phyloP scores from a whole-genome alignment of 1,284 basidiomycete genomes.

The Flammula alnicola region DNA sequence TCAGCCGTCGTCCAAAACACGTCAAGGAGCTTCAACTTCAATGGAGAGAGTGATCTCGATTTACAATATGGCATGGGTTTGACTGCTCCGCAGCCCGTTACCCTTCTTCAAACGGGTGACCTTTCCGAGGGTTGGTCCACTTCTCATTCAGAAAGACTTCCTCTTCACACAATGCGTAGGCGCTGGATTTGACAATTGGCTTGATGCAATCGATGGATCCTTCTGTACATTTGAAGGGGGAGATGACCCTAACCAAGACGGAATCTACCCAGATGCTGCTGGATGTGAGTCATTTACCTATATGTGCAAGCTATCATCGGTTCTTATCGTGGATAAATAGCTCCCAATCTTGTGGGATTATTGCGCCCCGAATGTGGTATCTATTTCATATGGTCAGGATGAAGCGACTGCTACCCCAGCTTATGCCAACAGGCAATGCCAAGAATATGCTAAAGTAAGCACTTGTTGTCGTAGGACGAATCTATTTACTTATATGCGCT shows the following conservation, averaged over 20 bases:
- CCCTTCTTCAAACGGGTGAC: constrained; percentile 55
- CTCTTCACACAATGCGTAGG: constrained; percentile 40
- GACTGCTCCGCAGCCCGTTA: constrained; percentile 42
- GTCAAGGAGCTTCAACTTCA: constrained; percentile 38
- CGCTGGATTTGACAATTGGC: constrained; percentile 49
- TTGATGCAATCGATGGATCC: constrained; percentile 51
- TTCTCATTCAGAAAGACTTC: constrained; percentile 6
- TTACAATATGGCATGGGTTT: constrained; percentile 46
- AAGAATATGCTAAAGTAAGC: constrained; percentile 51
- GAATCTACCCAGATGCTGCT: constrained; percentile 32
- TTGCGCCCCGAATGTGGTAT: constrained; percentile 57
- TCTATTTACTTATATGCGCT: too few species aligned
- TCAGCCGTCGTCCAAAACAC: constrained; percentile 25
- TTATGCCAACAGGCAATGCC: constrained; percentile 57
- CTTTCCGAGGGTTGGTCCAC: constrained; percentile 39
- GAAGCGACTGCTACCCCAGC: constrained; percentile 48
- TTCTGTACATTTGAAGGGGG: constrained; percentile 69
- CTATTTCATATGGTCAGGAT: constrained; percentile 55
- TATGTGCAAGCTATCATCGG: not conserved
- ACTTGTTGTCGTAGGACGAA: not conserved
- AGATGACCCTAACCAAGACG: constrained; percentile 49
- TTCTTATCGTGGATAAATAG: constrained; percentile 25
- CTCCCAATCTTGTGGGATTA: constrained; percentile 55
- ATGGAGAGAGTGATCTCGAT: constrained; percentile 61
- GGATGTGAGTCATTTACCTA: constrained; percentile 40